phyloP scores from a whole-genome alignment of 2,329 filamentous ascomycete species.

The Grosmannia clavigera region DNA sequence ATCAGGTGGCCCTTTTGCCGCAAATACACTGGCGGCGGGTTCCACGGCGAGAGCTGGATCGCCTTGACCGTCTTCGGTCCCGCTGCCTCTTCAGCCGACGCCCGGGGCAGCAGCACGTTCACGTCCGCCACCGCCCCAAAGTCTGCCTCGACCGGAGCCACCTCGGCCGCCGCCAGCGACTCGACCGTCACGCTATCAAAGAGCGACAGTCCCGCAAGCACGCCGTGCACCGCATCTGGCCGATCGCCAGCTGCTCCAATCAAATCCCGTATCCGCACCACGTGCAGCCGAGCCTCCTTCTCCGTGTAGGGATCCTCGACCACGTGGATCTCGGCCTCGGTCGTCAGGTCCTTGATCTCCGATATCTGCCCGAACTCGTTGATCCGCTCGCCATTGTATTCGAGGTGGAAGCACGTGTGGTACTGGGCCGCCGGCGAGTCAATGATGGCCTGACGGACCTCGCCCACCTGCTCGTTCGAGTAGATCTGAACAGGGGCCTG shows the following conservation, averaged over 20 bases:
- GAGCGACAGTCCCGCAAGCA: constrained; percentile 73
- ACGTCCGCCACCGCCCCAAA: constrained; percentile 58
- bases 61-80: constrained; percentile 85
- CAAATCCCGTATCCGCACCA: constrained; percentile 81
- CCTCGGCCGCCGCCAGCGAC: constrained; percentile 24
- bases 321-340: constrained; percentile 66
- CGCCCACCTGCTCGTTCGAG: constrained; percentile 90
- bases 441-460: constrained; percentile 92
- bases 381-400: constrained; percentile 76
- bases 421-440: constrained; percentile 87
- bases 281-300: constrained; percentile 92
- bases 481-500: constrained; percentile 48
- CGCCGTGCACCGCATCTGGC: constrained; percentile 74
- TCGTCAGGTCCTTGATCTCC: constrained; percentile 68
- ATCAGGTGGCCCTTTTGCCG: constrained; percentile 86
- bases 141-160: constrained; percentile 51
- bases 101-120: constrained; percentile 56
- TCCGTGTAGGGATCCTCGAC: constrained; percentile 96
- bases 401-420: constrained; percentile 97
- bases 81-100: constrained; percentile 35
- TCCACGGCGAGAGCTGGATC: constrained; percentile 85
- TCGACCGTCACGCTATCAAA: constrained; percentile 62
- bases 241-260: constrained; percentile 86
- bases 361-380: constrained; percentile 92
- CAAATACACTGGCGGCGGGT: constrained; percentile 84